Evolutionary conservation across 1,284 basidiomycete species (phyloP).

Genomic region (Melanopsichium pennsylvanicum): DNA sequence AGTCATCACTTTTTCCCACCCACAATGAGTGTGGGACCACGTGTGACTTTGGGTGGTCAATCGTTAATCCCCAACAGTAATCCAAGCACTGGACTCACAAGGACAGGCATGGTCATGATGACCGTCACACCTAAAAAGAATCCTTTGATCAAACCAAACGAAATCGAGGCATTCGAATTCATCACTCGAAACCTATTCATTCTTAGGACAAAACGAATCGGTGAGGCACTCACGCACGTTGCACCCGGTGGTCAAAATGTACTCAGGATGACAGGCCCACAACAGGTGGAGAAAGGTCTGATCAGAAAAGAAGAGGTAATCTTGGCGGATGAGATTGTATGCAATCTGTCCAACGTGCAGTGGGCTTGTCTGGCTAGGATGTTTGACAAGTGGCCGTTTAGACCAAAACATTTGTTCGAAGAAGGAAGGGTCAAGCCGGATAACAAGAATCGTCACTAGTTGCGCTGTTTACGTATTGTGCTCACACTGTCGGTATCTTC

Average conservation of each 20-base stretch:
- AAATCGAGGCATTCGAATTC: slow-evolving; percentile 59
- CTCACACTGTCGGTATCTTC: too few relatives aligned
- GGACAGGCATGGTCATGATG: slow-evolving; percentile 50
- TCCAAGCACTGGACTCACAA: slow-evolving; percentile 39
- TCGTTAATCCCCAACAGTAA: slow-evolving; percentile 54
- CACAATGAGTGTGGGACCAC: slow-evolving; percentile 49
- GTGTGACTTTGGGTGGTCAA: slow-evolving; percentile 32
- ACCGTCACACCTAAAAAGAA: slow-evolving; percentile 50
- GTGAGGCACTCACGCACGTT: slow-evolving; percentile 53
- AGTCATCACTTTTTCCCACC: slow-evolving; percentile 52
- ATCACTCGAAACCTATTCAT: slow-evolving; percentile 61
- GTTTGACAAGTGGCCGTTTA: slow-evolving; percentile 64
- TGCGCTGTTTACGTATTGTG: too few relatives aligned
- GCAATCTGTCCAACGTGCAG: slow-evolving; percentile 53
- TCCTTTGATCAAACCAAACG: slow-evolving; percentile 36
- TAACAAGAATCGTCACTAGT: slow-evolving; percentile 24
- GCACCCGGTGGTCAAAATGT: slow-evolving; percentile 60
- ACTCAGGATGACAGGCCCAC: slow-evolving; percentile 46
- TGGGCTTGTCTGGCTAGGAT: slow-evolving; percentile 56
- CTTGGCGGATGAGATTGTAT: slow-evolving; percentile 44
- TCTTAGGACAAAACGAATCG: slow-evolving; percentile 41
- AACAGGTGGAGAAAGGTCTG: slow-evolving; percentile 32
- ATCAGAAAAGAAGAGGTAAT: slow-evolving; percentile 40
- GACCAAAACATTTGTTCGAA: slow-evolving; percentile 52
- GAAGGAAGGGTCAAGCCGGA: slow-evolving; percentile 44